These are phyloP conservation scores for Candida tropicalis DNA, from an alignment of 1,139 yeast species.

Conservation along the genomic window DNA sequence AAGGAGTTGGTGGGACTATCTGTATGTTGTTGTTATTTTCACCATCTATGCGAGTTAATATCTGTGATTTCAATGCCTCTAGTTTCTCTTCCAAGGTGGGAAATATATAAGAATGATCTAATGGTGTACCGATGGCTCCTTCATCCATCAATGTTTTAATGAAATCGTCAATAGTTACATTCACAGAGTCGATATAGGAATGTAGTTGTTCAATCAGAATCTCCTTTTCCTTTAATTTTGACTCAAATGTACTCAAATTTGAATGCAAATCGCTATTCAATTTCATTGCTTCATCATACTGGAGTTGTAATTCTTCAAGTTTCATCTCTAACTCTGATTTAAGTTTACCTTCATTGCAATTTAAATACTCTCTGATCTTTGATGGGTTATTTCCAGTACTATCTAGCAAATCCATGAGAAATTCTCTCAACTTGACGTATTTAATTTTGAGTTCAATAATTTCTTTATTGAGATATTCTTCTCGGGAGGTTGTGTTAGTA, in stretches of 20 bases:
- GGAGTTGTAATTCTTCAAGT: slow-evolving; percentile 24
- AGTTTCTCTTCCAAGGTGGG: slow-evolving; percentile 28
- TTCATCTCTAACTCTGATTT: slow-evolving; percentile 15
- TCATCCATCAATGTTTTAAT: slow-evolving; percentile 25
- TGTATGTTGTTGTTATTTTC: too few species aligned
- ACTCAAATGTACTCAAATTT: slow-evolving; percentile 38
- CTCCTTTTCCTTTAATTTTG: slow-evolving; percentile 32
- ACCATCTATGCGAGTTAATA: slow-evolving; percentile 19
- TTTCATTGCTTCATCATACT: slow-evolving; percentile 38
- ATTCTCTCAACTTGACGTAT: slow-evolving; percentile 44
- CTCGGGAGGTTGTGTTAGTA: slow-evolving; percentile 19
- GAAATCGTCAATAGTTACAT: slow-evolving; percentile 25
- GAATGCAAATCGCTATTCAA: slow-evolving; percentile 43
- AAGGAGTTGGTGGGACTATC: slow-evolving; percentile 10
- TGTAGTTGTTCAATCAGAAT: slow-evolving; percentile 20
- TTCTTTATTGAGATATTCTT: slow-evolving; percentile 41
- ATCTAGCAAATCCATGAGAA: slow-evolving; percentile 40
- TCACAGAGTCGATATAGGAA: slow-evolving; percentile 20
- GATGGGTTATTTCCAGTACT: slow-evolving; percentile 16
- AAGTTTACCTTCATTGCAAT: slow-evolving; percentile 18
- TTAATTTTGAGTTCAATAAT: slow-evolving; percentile 47
- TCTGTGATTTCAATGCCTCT: slow-evolving; percentile 27
- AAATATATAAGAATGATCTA: slow-evolving; percentile 22
- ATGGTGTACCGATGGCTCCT: slow-evolving; percentile 19
- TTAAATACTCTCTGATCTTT: not conserved